Base-by-base conservation (phyloP, 192 early-diverging fungal species). In the Gonapodya prolifera region DNA sequence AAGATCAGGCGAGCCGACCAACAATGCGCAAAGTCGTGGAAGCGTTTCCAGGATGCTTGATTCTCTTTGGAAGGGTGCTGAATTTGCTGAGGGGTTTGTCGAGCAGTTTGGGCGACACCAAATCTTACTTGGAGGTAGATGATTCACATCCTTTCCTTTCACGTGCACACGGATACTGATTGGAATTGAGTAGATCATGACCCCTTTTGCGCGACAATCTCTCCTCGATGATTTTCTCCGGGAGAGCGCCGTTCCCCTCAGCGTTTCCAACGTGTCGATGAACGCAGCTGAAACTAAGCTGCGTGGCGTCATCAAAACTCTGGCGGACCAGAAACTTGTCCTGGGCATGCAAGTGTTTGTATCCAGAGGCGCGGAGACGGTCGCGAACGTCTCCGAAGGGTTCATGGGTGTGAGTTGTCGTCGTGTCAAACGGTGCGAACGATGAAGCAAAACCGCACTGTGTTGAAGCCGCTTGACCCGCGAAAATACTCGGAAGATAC, bases 21-120 rank as follows among this genome's bases (percentile, higher is more conserved):
- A 18, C 16, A 2, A 2, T 18, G 18, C 71, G 71, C 16, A 73
- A 73, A 32, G 28, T 73, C 13, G 28, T 73, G 28, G 77, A 82
- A 34, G 81, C 81, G 1, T 81, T 82, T 69, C 81, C 81, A 1
- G 77, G 80, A 1, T 77, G 81, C 23, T 61, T 82, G 28, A 77
- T 82, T 13, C 81, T 82, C 34, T 82, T 82, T 61, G 69, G 69
- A 1, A 35, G 81, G 17, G 81, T 82, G 18, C 33, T 82, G 28
- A 30, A 77, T 0, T 77, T 82, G 30, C 75, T 82, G 1, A 35
- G 81, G 1, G 81, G 81, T 1, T 69, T 82, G 2, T 79, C 35
- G 69, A 32, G 69, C 0, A 35, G 77, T 0, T 8, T 83, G 1
- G 81, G 77, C 23, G 30, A 30, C 8, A 29, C 61, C 2, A 2